phyloP scores from a whole-genome alignment of 352 stramenopile genomes.

The Globisporangium cederbergense region DNA sequence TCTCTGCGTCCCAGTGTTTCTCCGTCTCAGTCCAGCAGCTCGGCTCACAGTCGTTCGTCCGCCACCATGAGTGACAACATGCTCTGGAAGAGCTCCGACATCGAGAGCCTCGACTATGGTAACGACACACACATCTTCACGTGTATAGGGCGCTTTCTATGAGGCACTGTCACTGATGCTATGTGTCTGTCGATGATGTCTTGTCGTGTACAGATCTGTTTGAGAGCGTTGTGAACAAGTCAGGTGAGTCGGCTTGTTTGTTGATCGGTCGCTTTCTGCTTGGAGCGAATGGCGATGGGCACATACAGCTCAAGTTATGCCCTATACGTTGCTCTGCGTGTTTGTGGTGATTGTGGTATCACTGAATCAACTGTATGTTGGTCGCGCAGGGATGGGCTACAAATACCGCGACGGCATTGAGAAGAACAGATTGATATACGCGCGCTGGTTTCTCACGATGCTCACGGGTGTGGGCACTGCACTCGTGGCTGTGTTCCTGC shows the following conservation, averaged over 20 bases:
- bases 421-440: conserved; percentile 74
- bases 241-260: conserved; percentile 21
- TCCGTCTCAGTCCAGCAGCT: background rate
- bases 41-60: background rate
- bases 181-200: background rate
- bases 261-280: background rate
- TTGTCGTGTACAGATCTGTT: conserved; percentile 54
- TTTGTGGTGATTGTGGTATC: no score
- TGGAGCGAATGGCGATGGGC: background rate
- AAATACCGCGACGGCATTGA: conserved; percentile 80
- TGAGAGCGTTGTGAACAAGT: conserved; percentile 87
- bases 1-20: background rate
- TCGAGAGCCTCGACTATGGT: conserved; percentile 87
- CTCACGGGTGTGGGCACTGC: conserved; percentile 72
- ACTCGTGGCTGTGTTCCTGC: conserved; percentile 71
- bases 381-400: conserved; percentile 55
- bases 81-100: conserved; percentile 61
- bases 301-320: no score
- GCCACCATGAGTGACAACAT: conserved; percentile 26
- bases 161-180: conserved; percentile 1
- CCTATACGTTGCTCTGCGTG: background rate
- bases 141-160: background rate
- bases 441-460: conserved; percentile 78
- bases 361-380: background rate
- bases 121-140: background rate